Evolutionary conservation across 805 yeast species (phyloP), one percentile per base, ranked within the genome.

Genomic region (Jamesozyma gamospora): DNA sequence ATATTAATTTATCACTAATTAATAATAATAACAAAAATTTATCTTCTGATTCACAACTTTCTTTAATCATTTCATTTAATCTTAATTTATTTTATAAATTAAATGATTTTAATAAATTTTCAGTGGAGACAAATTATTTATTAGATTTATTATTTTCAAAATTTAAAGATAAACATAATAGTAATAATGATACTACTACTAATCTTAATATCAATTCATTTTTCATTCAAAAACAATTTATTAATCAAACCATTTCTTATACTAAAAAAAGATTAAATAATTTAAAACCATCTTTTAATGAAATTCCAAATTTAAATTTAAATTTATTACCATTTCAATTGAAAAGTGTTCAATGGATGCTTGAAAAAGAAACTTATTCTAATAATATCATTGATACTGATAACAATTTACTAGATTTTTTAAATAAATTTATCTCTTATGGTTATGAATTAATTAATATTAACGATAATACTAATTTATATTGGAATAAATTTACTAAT

Each of bases 401-500:
- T 13, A 15, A n/a, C n/a, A 21, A 46, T n/a, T 27, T 52, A 18
- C 34, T 37, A n/a, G 33, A 36, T 5, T 52, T 55, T 35, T 34
- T 57, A 11, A 58, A 58, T 39, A 42, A 41, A 9, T 36, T 45
- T 19, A 43, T 58, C 4, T 52, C 58, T 6, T 58, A 41, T 39
- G 64, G 64, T 4, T 59, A 59, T 41, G 56, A 50, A 34, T 21
- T 43, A 16, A 43, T 56, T 13, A 11, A 14, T 10, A 24, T 4
- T 10, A 6, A 18, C 4, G 5, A 24, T n/a, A 13, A 19, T n/a
- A 17, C 35, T 11, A 15, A 29, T 1, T 18, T 44, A 1, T 53
- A 51, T 35, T 60, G 63, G 62, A 61, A 61, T 37, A 61, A 55
- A 42, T 56, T 57, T 33, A 61, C 64, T 1, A 54, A 55, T 14